Percentiles rank a stretch among this genome's conserved stretches.
Evolutionary conservation across 768 basidiomycete species (phyloP).

Genomic region (Pleurotus pulmonarius): DNA sequence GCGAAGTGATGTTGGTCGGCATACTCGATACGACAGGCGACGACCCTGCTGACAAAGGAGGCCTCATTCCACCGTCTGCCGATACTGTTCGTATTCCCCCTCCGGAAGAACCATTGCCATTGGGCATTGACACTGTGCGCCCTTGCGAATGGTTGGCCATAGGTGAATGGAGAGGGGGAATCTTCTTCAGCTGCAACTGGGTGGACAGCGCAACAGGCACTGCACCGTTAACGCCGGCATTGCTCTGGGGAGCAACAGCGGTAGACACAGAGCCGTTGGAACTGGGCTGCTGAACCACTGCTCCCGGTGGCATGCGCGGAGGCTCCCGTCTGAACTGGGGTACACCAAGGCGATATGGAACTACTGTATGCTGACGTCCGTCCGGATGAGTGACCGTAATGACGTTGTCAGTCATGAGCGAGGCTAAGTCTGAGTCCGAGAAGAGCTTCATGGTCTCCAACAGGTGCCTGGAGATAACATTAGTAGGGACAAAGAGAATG

Average conservation of each 20-base stretch:
- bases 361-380: constrained; percentile 45
- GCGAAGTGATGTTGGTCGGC: constrained; percentile 24
- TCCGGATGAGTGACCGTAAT: constrained; percentile 29
- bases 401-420: constrained; percentile 47
- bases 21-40: constrained; percentile 23
- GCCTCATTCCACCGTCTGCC: constrained; percentile 13
- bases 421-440: constrained; percentile 49
- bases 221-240: constrained; percentile 6
- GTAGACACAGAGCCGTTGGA: constrained; percentile 1
- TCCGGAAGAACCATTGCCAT: not conserved
- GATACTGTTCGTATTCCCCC: not conserved
- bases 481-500: constrained; percentile 7
- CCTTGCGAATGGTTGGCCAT: constrained; percentile 61
- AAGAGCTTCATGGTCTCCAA: constrained; percentile 54
- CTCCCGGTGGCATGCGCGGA: constrained; percentile 23
- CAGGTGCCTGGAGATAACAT: constrained; percentile 38
- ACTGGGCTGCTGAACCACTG: constrained; percentile 8
- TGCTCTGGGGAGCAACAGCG: not conserved
- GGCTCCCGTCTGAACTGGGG: constrained; percentile 27
- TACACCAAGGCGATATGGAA: constrained; percentile 47
- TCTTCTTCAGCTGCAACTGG: constrained; percentile 57
- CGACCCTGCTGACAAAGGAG: constrained; percentile 25
- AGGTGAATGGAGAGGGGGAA: constrained; percentile 55
- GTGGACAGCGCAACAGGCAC: constrained; percentile 52
- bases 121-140: constrained; percentile 44